Evolutionary conservation across 2,329 filamentous ascomycete species (phyloP).

Genomic region (Phaeophleospora eucalypticola): DNA sequence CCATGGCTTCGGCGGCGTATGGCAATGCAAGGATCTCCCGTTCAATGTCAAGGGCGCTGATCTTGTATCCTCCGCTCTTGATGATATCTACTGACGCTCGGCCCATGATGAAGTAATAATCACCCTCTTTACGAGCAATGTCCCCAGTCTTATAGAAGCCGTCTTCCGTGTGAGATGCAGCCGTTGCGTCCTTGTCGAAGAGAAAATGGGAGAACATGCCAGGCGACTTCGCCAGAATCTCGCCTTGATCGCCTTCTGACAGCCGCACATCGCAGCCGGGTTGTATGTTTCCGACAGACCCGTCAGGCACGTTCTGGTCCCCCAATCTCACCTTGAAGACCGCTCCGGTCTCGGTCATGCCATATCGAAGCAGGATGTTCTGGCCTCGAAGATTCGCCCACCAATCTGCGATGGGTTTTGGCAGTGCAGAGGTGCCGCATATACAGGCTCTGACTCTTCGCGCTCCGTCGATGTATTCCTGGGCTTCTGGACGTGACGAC

Average conservation of each 20-base stretch:
- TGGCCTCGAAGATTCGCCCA: conserved; percentile 45
- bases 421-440: conserved; percentile 48
- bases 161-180: conserved; percentile 26
- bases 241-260: conserved; percentile 45
- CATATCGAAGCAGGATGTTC: conserved; percentile 46
- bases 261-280: conserved; percentile 47
- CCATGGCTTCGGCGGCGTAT: conserved; percentile 49
- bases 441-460: conserved; percentile 40
- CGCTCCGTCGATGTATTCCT: conserved; percentile 43
- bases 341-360: conserved; percentile 51
- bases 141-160: conserved; percentile 34
- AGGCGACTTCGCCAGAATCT: conserved; percentile 41
- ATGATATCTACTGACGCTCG: conserved; percentile 52
- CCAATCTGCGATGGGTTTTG: conserved; percentile 49
- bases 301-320: conserved; percentile 39
- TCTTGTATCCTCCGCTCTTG: conserved; percentile 55
- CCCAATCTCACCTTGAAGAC: conserved; percentile 44
- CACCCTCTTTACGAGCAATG: conserved; percentile 38
- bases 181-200: conserved; percentile 29
- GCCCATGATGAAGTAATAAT: conserved; percentile 51
- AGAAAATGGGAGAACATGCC: conserved; percentile 35
- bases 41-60: conserved; percentile 53
- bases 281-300: conserved; percentile 45
- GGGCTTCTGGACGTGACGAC: conserved; percentile 26
- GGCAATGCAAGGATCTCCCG: conserved; percentile 49